A percentile compares a stretch with the other conserved stretches of the same genome.
Conservation (phyloP, 2,329 filamentous ascomycete genomes). For the Trichoderma atrobrunneum region DNA sequence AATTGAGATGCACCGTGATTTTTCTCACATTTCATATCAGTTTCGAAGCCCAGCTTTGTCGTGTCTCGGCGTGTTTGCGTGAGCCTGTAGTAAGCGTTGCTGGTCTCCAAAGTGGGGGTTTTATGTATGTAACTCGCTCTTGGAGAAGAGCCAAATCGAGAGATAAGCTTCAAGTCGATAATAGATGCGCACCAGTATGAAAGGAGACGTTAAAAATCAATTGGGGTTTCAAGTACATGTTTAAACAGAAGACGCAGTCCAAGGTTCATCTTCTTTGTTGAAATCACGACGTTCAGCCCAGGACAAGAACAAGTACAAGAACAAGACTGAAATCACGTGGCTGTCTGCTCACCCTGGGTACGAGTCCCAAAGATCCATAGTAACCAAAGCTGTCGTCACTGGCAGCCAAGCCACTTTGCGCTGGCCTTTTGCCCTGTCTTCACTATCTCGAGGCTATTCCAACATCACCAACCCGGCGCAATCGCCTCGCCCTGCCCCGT, state of each 20-base stretch:
- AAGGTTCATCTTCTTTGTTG: not conserved
- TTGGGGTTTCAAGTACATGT: not conserved
- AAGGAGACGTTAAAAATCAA: not conserved
- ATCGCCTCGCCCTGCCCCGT: conserved; percentile 23
- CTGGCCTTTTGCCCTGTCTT: not conserved
- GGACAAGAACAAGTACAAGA: not conserved
- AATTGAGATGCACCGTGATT: not conserved
- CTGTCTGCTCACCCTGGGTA: not conserved
- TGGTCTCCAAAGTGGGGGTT: not conserved
- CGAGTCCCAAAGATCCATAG: not conserved
- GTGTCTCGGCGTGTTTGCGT: not conserved
- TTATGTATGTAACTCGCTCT: not conserved
- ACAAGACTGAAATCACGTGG: not conserved
- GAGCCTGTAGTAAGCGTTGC: not conserved
- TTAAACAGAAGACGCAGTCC: not conserved
- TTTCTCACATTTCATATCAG: not conserved
- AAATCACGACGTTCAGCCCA: not conserved
- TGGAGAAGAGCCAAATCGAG: not conserved
- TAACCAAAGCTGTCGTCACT: conserved; percentile 15
- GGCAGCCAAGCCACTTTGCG: conserved; percentile 17
- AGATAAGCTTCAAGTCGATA: not conserved
- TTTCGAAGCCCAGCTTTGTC: not conserved
- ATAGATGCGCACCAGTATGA: not conserved
- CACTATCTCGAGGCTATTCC: not conserved
- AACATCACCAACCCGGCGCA: conserved; percentile 13